A percentile compares a stretch with the other conserved stretches of the same genome.
These are phyloP conservation scores for Aspergillus sclerotiicarbonarius DNA, from an alignment of 495 filamentous ascomycete genomes.

Conservation along the genomic window DNA sequence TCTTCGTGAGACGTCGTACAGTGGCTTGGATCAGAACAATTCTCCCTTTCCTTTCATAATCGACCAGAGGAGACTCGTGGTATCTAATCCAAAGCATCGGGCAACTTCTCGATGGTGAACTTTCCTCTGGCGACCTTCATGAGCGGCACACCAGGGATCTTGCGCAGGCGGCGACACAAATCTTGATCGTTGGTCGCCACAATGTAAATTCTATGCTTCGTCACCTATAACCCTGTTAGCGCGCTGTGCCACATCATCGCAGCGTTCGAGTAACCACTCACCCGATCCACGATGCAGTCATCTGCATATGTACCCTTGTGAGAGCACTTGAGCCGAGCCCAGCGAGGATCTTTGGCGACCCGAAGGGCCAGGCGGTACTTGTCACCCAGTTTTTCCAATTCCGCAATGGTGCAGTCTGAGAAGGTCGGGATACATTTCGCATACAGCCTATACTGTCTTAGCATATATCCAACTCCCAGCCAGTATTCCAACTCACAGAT, in stretches of 20 bases:
- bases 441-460: constrained; percentile 49
- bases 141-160: constrained; percentile 51
- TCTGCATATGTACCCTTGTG: constrained; percentile 94
- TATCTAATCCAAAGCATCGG: constrained; percentile 64
- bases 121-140: constrained; percentile 76
- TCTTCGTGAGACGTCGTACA: background rate
- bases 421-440: constrained; percentile 53
- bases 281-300: constrained; percentile 88
- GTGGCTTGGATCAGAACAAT: background rate
- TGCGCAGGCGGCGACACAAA: constrained; percentile 70
- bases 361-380: constrained; percentile 87
- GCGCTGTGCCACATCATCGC: background rate
- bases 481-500: constrained; percentile 54
- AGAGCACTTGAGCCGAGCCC: constrained; percentile 78
- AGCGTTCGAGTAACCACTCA: constrained; percentile 48
- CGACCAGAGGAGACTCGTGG: background rate
- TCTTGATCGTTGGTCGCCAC: constrained; percentile 84
- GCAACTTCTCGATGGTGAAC: constrained; percentile 89
- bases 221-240: constrained; percentile 15
- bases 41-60: background rate
- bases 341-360: constrained; percentile 90
- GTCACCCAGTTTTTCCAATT: constrained; percentile 87
- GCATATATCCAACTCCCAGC: constrained; percentile 60
- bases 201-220: constrained; percentile 77
- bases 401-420: constrained; percentile 57